These are phyloP conservation scores for Boletus rubroflammeus DNA, from an alignment of 768 basidiomycete genomes.

Conservation along the genomic window DNA sequence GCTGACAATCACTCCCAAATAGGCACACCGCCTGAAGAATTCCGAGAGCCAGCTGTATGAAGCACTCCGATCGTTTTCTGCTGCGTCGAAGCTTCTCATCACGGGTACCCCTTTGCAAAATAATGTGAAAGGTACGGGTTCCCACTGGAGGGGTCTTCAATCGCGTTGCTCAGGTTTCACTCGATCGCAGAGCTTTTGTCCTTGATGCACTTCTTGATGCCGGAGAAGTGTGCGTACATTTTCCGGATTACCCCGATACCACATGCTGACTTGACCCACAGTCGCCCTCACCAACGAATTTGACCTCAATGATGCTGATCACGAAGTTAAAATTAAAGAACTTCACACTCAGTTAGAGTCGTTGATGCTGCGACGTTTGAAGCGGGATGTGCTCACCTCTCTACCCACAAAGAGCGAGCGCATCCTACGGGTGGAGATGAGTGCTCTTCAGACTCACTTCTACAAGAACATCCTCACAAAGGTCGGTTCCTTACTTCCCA, in stretches of 20 bases:
- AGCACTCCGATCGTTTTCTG: slow-evolving; percentile 83
- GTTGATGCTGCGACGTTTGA: slow-evolving; percentile 91
- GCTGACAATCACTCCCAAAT: slow-evolving; percentile 15
- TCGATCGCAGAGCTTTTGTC: slow-evolving; percentile 74
- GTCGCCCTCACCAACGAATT: slow-evolving; percentile 94
- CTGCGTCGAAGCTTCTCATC: slow-evolving; percentile 91
- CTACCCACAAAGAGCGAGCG: slow-evolving; percentile 98
- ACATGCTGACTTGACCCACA: slow-evolving; percentile 31
- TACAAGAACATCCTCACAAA: slow-evolving; percentile 98
- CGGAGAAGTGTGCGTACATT: slow-evolving; percentile 78
- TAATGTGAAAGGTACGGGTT: slow-evolving; percentile 85
- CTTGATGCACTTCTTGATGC: slow-evolving; percentile 99
- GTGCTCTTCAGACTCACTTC: slow-evolving; percentile 91
- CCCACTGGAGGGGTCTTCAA: background rate
- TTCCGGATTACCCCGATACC: background rate
- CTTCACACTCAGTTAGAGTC: slow-evolving; percentile 89
- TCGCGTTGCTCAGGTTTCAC: slow-evolving; percentile 7
- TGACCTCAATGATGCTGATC: slow-evolving; percentile 89
- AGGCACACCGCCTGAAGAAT: slow-evolving; percentile 98
- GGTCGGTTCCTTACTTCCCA: slow-evolving; percentile 37
- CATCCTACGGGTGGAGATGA: slow-evolving; percentile 97
- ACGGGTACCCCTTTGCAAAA: slow-evolving; percentile 98
- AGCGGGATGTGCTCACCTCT: slow-evolving; percentile 93
- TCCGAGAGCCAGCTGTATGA: slow-evolving; percentile 97
- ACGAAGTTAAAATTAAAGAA: slow-evolving; percentile 93